Percentiles rank a stretch among this genome's conserved stretches.
These are phyloP conservation scores for Leccinellum rugosiceps DNA, from an alignment of 768 basidiomycete species.

Conservation along the genomic window DNA sequence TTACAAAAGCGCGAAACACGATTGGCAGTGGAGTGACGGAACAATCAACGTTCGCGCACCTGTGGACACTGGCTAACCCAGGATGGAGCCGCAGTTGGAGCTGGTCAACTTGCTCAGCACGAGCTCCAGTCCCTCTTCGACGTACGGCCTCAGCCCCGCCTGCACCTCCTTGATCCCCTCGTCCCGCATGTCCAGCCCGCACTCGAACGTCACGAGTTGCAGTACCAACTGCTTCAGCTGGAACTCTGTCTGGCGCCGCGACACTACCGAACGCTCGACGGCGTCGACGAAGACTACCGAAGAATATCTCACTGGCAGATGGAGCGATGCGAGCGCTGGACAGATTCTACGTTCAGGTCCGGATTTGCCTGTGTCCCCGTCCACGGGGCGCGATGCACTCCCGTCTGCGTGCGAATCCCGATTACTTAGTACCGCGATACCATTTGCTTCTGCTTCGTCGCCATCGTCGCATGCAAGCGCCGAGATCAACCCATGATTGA, in stretches of 20 bases:
- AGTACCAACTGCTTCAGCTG: conserved; percentile 19
- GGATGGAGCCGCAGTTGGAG: too few species aligned
- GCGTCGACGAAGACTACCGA: conserved; percentile 20
- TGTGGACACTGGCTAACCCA: too few species aligned
- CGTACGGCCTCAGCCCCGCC: conserved; percentile 10
- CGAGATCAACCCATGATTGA: conserved; percentile 30
- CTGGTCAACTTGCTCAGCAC: conserved; percentile 21
- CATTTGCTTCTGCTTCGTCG: background rate
- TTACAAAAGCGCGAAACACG: too few species aligned
- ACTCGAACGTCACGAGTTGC: conserved; percentile 29
- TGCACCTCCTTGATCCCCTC: conserved; percentile 21
- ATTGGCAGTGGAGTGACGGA: too few species aligned
- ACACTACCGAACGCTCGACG: conserved; percentile 22
- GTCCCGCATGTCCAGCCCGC: conserved; percentile 28
- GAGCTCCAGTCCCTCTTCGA: conserved; percentile 25
- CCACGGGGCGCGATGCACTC: too few species aligned
- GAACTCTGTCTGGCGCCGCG: conserved; percentile 14
- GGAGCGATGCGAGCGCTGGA: conserved; percentile 23
- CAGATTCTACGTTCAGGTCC: conserved; percentile 7
- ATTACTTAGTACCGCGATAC: background rate
- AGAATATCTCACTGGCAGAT: conserved; percentile 26
- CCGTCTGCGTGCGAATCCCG: background rate
- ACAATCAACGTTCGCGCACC: too few species aligned
- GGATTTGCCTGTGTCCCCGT: background rate
- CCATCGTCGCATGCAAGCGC: conserved; percentile 14